These are phyloP conservation scores for Parietichytrium sp. DNA, from an alignment of 108 stramenopile species.

Conservation along the genomic window DNA sequence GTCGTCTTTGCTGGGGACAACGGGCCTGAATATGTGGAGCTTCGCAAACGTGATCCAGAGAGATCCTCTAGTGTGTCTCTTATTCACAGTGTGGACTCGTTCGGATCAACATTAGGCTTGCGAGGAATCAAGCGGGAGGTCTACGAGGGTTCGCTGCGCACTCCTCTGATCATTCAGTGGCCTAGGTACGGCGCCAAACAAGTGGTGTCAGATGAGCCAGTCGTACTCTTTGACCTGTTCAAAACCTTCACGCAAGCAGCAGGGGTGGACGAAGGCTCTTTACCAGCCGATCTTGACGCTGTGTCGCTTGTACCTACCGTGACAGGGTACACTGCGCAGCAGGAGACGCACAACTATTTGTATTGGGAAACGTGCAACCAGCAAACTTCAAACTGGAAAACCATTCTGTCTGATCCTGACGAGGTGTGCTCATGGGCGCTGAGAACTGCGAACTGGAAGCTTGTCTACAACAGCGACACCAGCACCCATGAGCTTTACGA, in stretches of 20 bases:
- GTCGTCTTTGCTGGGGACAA: constrained; percentile 67
- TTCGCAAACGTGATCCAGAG: too few species aligned
- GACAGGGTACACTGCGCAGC: not conserved
- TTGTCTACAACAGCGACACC: not conserved
- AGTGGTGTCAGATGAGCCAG: not conserved
- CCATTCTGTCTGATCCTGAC: not conserved
- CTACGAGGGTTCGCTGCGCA: constrained; percentile 25
- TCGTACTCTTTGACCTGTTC: not conserved
- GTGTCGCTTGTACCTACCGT: not conserved
- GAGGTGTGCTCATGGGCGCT: not conserved
- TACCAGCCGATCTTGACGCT: not conserved
- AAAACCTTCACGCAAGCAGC: not conserved
- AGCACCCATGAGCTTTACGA: not conserved
- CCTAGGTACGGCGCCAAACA: too few species aligned
- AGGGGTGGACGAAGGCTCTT: not conserved
- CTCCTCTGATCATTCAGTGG: constrained; percentile 4
- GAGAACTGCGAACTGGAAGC: not conserved
- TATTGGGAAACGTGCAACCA: constrained; percentile 11
- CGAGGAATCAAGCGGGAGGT: not conserved
- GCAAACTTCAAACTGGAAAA: not conserved
- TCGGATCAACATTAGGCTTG: not conserved
- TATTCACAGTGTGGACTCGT: constrained; percentile 2
- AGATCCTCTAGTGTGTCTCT: too few species aligned
- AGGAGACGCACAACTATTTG: not conserved
- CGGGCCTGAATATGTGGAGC: constrained; percentile 41